Conservation (phyloP, 2,329 filamentous ascomycete species). For the Pyrenophora teres region DNA sequence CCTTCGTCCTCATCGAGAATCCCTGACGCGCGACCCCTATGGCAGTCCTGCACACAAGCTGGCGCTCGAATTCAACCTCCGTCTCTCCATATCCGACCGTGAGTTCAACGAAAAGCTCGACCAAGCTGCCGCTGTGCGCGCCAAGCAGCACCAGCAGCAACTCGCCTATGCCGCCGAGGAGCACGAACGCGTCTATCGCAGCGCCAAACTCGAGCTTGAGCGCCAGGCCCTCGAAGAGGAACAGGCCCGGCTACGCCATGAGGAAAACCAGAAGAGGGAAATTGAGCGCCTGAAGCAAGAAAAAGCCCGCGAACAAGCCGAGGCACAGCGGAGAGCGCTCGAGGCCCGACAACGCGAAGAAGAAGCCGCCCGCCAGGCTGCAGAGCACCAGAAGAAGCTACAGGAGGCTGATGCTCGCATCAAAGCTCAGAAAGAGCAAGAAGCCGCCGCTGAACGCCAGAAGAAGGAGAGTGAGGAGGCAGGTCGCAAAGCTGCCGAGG, state of each 20-base stretch:
- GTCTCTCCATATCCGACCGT: slow-evolving; percentile 50
- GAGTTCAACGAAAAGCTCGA: slow-evolving; percentile 65
- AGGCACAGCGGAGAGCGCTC: slow-evolving; percentile 38
- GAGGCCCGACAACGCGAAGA: slow-evolving; percentile 44
- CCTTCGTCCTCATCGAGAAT: slow-evolving; percentile 28
- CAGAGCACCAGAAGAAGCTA: slow-evolving; percentile 34
- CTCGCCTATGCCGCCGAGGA: slow-evolving; percentile 68
- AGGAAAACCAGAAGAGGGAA: slow-evolving; percentile 44
- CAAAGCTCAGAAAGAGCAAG: slow-evolving; percentile 36
- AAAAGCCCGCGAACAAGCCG: slow-evolving; percentile 50
- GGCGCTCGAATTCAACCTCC: slow-evolving; percentile 49
- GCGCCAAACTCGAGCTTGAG: slow-evolving; percentile 60
- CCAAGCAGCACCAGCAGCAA: slow-evolving; percentile 67
- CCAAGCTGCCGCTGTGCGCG: slow-evolving; percentile 64
- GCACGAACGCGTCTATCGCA: slow-evolving; percentile 66
- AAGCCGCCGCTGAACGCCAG: slow-evolving; percentile 36
- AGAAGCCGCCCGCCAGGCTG: slow-evolving; percentile 34
- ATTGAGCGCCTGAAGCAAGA: slow-evolving; percentile 51
- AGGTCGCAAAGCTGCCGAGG: slow-evolving; percentile 36
- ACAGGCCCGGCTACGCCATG: slow-evolving; percentile 37
- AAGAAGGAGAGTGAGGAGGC: slow-evolving; percentile 38
- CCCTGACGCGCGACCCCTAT: slow-evolving; percentile 28
- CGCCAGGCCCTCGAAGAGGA: slow-evolving; percentile 53
- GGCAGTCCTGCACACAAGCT: slow-evolving; percentile 45
- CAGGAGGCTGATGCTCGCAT: slow-evolving; percentile 40